Conservation (phyloP, 2,329 filamentous ascomycete species). For the Venturia carpophila region DNA sequence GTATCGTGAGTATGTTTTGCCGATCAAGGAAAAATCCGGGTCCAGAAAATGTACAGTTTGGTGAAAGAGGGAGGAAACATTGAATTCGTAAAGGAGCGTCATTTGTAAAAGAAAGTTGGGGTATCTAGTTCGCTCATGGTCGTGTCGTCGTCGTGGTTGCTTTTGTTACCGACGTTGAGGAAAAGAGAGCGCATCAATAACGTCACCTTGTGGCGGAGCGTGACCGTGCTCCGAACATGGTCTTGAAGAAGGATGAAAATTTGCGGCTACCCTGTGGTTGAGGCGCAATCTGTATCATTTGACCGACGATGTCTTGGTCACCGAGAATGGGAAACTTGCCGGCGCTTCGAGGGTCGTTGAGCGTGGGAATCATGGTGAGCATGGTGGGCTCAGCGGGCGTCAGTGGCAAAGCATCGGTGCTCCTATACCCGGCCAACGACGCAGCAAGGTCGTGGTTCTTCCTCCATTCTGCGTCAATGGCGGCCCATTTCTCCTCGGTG, state of each 20-base stretch:
- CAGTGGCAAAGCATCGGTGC: slow-evolving; percentile 28
- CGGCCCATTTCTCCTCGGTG: slow-evolving; percentile 82
- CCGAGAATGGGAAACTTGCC: slow-evolving; percentile 84
- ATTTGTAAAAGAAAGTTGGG: slow-evolving; percentile 14
- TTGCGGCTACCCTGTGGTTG: not conserved
- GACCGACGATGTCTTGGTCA: slow-evolving; percentile 87
- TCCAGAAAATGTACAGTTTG: not conserved
- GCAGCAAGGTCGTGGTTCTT: slow-evolving; percentile 42
- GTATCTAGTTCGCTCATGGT: slow-evolving; percentile 1
- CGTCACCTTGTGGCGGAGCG: slow-evolving; percentile 17
- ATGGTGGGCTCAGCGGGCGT: slow-evolving; percentile 44
- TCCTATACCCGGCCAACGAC: slow-evolving; percentile 31
- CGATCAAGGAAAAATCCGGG: not conserved
- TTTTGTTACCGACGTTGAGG: slow-evolving; percentile 1
- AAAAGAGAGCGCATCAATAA: not conserved
- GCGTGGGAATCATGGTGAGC: slow-evolving; percentile 58
- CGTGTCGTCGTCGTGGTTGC: slow-evolving; percentile 9
- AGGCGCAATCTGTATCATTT: slow-evolving; percentile 56
- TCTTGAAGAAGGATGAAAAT: slow-evolving; percentile 9
- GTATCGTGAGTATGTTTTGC: not conserved
- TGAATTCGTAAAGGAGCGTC: slow-evolving; percentile 8
- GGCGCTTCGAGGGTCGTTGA: slow-evolving; percentile 57
- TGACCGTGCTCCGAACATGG: slow-evolving; percentile 14
- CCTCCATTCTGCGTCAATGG: slow-evolving; percentile 70
- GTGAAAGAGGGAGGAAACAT: not conserved